Evolutionary conservation across 1,139 yeast species (phyloP), one percentile per base, ranked within the genome.

Genomic region (Taiozyma sp.): DNA sequence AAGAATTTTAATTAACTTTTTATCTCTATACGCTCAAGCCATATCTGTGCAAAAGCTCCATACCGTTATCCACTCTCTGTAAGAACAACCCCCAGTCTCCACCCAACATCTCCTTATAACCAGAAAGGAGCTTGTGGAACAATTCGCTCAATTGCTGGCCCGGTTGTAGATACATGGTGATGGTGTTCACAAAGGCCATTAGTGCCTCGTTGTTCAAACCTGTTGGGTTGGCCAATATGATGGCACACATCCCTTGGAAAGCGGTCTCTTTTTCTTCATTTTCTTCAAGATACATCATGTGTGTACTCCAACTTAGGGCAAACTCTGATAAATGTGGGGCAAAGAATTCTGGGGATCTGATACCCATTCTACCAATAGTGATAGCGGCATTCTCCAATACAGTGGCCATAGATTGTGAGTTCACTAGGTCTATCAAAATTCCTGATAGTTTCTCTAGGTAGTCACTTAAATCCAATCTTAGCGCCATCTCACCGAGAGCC

Each of bases 311-410:
- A 45, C 74, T 73, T 28, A 73, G 67, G 27, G 84, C 75, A 62
- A 85, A 81, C 57, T 81, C 80, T 0, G 77, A 67, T 40, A 88
- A 62, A 54, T 83, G 79, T 3, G 83, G 79, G 0, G 87, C 78
- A 46, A 84, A 73, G 43, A 76, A 75, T 27, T 80, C 81, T 4
- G 93, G 83, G 40, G 81, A 80, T 50, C 77, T 71, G 39, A 84
- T 67, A 4, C 96, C 97, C 65, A 92, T 72, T 58, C 98, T 79
- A n/a, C 98, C 98, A 52, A 93, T 73, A 43, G 98, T 87, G 51
- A 91, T 87, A n/a, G 96, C 96, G 1, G 92, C 84, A 67, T 93
- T 93, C 64, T 92, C 98, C 59, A 86, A 67, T 4, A 93, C 88
- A 0, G 90, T 78, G 43, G 81, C 76, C 54, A 81, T 83, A 30